These are phyloP conservation scores for Meripilus lineatus DNA, from an alignment of 1,284 basidiomycete genomes.

Conservation along the genomic window DNA sequence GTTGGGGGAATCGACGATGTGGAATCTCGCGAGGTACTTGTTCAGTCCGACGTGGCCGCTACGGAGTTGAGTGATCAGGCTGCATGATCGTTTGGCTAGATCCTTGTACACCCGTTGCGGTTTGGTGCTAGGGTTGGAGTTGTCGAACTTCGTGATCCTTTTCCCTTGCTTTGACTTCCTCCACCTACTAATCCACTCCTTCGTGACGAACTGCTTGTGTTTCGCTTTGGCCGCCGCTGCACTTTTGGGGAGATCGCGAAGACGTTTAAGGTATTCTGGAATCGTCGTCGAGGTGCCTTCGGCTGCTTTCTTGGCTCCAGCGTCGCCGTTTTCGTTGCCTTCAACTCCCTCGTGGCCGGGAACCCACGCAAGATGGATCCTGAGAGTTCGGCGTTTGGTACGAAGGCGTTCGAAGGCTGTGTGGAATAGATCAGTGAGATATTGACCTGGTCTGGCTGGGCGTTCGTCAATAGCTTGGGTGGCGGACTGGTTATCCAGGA, in stretches of 20 bases:
- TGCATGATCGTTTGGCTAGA: slow-evolving; percentile 13
- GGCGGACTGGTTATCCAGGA: slow-evolving; percentile 12
- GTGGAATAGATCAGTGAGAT: not conserved
- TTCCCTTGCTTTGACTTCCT: slow-evolving; percentile 3
- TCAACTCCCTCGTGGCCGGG: slow-evolving; percentile 15
- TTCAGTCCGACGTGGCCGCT: slow-evolving; percentile 24
- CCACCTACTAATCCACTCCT: slow-evolving; percentile 6
- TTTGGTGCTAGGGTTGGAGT: slow-evolving; percentile 7
- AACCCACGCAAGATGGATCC: slow-evolving; percentile 8
- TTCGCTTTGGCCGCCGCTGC: slow-evolving; percentile 5
- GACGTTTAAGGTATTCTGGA: slow-evolving; percentile 8
- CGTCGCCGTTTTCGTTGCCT: slow-evolving; percentile 15
- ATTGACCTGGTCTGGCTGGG: slow-evolving; percentile 3
- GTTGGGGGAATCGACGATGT: too few relatives aligned
- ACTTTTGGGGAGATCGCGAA: slow-evolving; percentile 11
- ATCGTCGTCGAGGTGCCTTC: not conserved
- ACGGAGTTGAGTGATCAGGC: slow-evolving; percentile 25
- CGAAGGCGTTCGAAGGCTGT: not conserved
- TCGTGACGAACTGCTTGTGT: not conserved
- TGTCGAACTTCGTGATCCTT: slow-evolving; percentile 8
- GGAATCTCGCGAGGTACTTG: too few relatives aligned
- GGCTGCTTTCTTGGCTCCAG: slow-evolving; percentile 17
- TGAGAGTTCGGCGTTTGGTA: not conserved
- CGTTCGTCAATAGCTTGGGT: not conserved
- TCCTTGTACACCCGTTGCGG: not conserved